phyloP scores from a whole-genome alignment of 306 rosid genomes.

The Sicyos baderoa region DNA sequence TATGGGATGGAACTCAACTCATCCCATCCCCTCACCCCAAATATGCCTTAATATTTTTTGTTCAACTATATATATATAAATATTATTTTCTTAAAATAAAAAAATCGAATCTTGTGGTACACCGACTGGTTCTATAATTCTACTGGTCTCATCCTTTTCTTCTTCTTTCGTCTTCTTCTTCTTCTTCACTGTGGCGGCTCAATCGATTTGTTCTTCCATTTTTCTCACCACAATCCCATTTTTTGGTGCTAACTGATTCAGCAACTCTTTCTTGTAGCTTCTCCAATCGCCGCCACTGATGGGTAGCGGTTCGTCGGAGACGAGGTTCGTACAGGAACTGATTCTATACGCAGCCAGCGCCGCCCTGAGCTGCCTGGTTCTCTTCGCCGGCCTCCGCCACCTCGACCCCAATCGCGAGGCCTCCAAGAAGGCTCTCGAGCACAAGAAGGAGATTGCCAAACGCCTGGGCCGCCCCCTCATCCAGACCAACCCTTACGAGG shows the following conservation, averaged over 20 bases:
- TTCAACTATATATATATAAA: no score
- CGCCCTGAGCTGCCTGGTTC: slow-evolving; percentile 64
- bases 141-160: background rate
- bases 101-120: no score
- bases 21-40: no score
- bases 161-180: no score
- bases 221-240: no score
- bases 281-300: background rate
- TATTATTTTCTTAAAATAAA: no score
- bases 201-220: background rate
- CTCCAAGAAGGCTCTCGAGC: slow-evolving; percentile 76
- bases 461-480: slow-evolving; percentile 97
- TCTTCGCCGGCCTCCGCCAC: slow-evolving; percentile 66
- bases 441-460: slow-evolving; percentile 77
- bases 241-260: background rate
- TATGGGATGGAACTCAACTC: no score
- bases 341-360: slow-evolving; percentile 90
- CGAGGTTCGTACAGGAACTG: slow-evolving; percentile 60
- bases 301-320: slow-evolving; percentile 52
- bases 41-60: no score
- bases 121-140: background rate
- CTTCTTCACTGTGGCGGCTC: no score
- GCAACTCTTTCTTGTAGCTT: no score
- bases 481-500: slow-evolving; percentile 88
- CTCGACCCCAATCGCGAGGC: slow-evolving; percentile 93